phyloP scores from a whole-genome alignment of 148 eudicot species.

The Chenopodium suecicum region DNA sequence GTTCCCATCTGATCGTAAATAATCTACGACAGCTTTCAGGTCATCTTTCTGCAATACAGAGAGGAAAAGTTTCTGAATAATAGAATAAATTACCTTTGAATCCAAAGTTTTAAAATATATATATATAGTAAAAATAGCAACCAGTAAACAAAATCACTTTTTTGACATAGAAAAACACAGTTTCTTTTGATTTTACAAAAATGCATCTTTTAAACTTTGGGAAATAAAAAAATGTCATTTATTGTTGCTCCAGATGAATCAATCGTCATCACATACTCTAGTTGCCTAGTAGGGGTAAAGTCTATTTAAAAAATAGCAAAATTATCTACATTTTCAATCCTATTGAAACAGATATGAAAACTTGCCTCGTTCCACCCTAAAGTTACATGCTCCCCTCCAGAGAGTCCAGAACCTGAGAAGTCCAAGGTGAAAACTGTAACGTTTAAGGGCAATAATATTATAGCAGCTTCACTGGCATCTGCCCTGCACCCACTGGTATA shows the following conservation, averaged over 20 bases:
- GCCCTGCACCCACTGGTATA: conserved; percentile 90
- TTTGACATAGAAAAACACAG: not conserved
- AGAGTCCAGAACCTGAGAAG: conserved; percentile 96
- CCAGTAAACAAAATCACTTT: not conserved
- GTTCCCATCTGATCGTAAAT: conserved; percentile 80
- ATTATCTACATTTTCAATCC: too few relatives aligned
- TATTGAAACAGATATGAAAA: conserved; percentile 13
- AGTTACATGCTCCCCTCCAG: conserved; percentile 98
- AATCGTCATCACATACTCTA: not conserved
- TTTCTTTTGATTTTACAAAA: not conserved
- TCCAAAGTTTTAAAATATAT: not conserved
- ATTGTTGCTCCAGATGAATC: not conserved
- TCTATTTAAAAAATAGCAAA: not conserved
- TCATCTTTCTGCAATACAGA: conserved; percentile 77
- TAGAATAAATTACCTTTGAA: too few relatives aligned
- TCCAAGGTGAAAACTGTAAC: conserved; percentile 82
- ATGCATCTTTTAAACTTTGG: not conserved
- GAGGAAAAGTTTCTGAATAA: not conserved
- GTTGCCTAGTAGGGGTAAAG: not conserved
- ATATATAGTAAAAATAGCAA: not conserved
- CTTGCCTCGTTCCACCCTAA: conserved; percentile 97
- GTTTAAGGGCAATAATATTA: conserved; percentile 86
- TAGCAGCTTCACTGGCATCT: conserved; percentile 99
- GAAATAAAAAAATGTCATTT: not conserved
- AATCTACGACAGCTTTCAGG: conserved; percentile 81